Conservation (phyloP, 176 grass and related monocot species). For the Ensete glaucum region DNA sequence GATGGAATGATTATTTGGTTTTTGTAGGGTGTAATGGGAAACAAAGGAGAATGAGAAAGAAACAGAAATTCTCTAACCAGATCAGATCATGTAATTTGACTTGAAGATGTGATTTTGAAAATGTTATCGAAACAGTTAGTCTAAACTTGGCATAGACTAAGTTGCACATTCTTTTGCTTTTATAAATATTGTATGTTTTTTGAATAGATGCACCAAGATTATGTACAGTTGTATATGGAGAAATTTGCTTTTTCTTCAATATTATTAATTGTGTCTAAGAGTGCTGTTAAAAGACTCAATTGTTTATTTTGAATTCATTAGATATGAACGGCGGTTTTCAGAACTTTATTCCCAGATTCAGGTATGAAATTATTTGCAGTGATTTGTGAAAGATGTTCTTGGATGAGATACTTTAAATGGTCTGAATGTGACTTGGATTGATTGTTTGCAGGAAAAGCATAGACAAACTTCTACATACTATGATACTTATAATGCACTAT, state of each 20-base stretch:
- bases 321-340: constrained; percentile 18
- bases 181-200: background rate
- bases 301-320: constrained; percentile 9
- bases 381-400: background rate
- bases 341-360: constrained; percentile 21
- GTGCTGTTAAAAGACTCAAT: background rate
- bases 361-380: background rate
- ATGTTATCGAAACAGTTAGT: no score
- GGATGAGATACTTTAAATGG: background rate
- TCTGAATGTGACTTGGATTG: background rate
- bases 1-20: no score
- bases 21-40: no score
- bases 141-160: no score
- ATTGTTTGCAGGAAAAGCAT: constrained; percentile 15
- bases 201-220: no score
- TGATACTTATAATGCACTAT: constrained; percentile 19
- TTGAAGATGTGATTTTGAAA: no score
- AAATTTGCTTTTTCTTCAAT: background rate
- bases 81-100: no score
- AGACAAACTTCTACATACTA: constrained; percentile 6
- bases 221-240: background rate
- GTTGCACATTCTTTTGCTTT: background rate
- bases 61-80: no score
- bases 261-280: background rate
- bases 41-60: no score